phyloP scores from a whole-genome alignment of 768 basidiomycete species.

The Pisolithus marmoratus region DNA sequence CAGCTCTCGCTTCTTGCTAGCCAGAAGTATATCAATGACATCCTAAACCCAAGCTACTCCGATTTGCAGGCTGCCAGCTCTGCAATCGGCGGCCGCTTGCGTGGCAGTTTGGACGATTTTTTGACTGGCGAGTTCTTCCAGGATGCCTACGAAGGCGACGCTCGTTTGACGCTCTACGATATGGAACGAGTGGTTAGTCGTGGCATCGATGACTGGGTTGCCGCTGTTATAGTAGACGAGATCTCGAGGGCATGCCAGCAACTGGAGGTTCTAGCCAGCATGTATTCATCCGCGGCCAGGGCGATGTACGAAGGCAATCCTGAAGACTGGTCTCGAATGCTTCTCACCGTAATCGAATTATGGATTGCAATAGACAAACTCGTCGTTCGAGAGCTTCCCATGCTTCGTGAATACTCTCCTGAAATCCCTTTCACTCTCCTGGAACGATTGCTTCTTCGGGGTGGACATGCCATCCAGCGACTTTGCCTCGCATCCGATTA shows the following conservation, averaged over 20 bases:
- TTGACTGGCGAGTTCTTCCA: constrained; percentile 13
- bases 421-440: constrained; percentile 28
- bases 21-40: constrained; percentile 19
- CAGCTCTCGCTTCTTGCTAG: constrained; percentile 28
- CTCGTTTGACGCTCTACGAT: constrained; percentile 27
- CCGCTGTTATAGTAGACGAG: background rate
- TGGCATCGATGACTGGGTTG: constrained; percentile 31
- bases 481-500: constrained; percentile 25
- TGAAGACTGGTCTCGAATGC: constrained; percentile 35
- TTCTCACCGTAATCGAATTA: constrained; percentile 30
- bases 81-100: background rate
- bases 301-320: constrained; percentile 29
- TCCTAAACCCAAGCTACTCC: constrained; percentile 2
- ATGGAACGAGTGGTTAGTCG: constrained; percentile 30
- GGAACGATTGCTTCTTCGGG: constrained; percentile 34
- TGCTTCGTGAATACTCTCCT: constrained; percentile 40
- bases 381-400: constrained; percentile 28
- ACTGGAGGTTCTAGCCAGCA: constrained; percentile 22
- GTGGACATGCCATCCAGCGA: constrained; percentile 21
- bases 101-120: constrained; percentile 15
- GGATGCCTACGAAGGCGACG: constrained; percentile 5
- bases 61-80: constrained; percentile 6
- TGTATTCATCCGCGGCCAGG: constrained; percentile 23
- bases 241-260: background rate
- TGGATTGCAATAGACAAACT: constrained; percentile 41